Evolutionary conservation across 768 basidiomycete species (phyloP).

Genomic region (Suillus luteus): DNA sequence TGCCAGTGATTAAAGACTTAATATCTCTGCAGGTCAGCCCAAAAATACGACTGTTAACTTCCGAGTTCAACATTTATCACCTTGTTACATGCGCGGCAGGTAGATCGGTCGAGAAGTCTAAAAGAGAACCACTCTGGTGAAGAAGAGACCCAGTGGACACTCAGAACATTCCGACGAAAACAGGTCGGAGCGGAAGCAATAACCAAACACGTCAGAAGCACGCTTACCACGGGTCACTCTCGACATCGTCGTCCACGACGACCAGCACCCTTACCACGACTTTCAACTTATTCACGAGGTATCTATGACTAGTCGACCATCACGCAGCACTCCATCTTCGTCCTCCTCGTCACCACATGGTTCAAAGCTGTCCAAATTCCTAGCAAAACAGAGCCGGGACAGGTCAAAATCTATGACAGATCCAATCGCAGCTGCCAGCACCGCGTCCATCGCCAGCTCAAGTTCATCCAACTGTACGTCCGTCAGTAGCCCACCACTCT

Average conservation of each 20-base stretch:
- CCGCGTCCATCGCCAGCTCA: constrained; percentile 42
- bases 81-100: neutral
- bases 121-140: neutral
- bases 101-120: constrained; percentile 1
- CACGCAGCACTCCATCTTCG: constrained; percentile 45
- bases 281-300: constrained; percentile 7
- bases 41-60: neutral
- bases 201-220: constrained; percentile 26
- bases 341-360: constrained; percentile 42
- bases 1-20: neutral
- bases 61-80: neutral
- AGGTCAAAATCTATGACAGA: constrained; percentile 56
- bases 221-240: constrained; percentile 14
- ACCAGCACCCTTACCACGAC: constrained; percentile 18
- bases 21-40: neutral
- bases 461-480: constrained; percentile 38
- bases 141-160: neutral
- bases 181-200: constrained; percentile 8
- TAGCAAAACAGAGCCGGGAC: constrained; percentile 66
- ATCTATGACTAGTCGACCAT: constrained; percentile 48
- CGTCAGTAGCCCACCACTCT: constrained; percentile 34
- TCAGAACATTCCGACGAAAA: neutral
- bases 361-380: constrained; percentile 67
- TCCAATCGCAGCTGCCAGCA: constrained; percentile 36
- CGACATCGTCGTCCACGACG: constrained; percentile 19